Conservation (phyloP, 345 rosid species). For the Sisymbrium irio region DNA sequence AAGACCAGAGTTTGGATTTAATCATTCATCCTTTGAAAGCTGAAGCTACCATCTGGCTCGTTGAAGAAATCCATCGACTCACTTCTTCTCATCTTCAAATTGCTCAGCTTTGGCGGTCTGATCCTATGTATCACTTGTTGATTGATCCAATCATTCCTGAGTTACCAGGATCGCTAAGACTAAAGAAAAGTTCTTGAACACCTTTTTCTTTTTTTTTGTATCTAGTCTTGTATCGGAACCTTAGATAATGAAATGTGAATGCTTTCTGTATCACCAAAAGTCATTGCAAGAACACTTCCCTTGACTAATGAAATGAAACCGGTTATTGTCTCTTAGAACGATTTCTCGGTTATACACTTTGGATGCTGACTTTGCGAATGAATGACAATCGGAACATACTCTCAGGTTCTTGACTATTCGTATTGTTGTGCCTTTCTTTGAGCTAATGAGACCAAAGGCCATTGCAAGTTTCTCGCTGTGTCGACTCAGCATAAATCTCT, state of each 20-base stretch:
- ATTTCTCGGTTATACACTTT: conserved; percentile 47
- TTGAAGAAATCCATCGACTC: conserved; percentile 71
- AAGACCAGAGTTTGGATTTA: conserved; percentile 50
- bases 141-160: conserved; percentile 60
- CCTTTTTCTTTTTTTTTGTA: neutral
- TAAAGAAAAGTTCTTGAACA: neutral
- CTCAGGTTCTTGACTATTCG: conserved; percentile 57
- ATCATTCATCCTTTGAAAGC: conserved; percentile 80
- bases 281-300: conserved; percentile 58
- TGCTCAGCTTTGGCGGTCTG: conserved; percentile 62
- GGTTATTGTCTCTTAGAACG: conserved; percentile 47
- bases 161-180: neutral
- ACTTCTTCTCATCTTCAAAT: conserved; percentile 61
- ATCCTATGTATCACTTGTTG: conserved; percentile 54
- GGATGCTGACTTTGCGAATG: conserved; percentile 51
- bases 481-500: conserved; percentile 45
- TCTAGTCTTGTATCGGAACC: neutral
- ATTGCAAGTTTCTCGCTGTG: conserved; percentile 68
- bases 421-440: conserved; percentile 42
- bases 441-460: conserved; percentile 51
- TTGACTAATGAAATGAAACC: conserved; percentile 54
- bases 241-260: conserved; percentile 21
- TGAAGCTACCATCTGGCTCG: conserved; percentile 81
- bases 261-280: conserved; percentile 41
- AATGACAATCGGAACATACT: conserved; percentile 59